Evolutionary conservation across 305 asterid genomes (phyloP).

Genomic region (Fraxinus nigra): DNA sequence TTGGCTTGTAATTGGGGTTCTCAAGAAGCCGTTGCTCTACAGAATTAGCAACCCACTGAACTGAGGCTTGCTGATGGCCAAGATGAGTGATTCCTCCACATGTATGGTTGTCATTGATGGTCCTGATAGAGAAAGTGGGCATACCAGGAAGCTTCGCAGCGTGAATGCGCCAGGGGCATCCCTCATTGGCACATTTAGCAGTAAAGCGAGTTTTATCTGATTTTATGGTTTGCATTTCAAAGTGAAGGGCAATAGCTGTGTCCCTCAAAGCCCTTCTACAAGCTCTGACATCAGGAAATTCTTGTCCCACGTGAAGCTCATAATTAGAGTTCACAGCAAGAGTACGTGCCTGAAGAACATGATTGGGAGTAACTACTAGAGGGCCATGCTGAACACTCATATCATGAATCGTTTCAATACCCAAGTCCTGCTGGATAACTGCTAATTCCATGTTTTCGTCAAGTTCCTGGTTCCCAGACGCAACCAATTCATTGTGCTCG

Average conservation of each 20-base stretch:
- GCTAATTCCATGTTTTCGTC: slow-evolving; percentile 74
- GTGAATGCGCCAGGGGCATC: slow-evolving; percentile 95
- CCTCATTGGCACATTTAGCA: slow-evolving; percentile 87
- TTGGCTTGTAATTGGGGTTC: slow-evolving; percentile 90
- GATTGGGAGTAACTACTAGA: slow-evolving; percentile 51
- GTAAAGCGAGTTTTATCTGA: slow-evolving; percentile 94
- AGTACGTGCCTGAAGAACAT: slow-evolving; percentile 76
- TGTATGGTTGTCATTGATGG: slow-evolving; percentile 71
- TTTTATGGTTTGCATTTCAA: slow-evolving; percentile 88
- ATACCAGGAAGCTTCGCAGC: slow-evolving; percentile 98
- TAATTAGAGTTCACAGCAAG: slow-evolving; percentile 52
- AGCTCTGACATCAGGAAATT: slow-evolving; percentile 85
- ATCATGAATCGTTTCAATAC: slow-evolving; percentile 51
- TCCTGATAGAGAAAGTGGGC: slow-evolving; percentile 86
- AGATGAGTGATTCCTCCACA: slow-evolving; percentile 90
- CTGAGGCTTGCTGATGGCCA: slow-evolving; percentile 99
- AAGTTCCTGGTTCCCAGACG: slow-evolving; percentile 58
- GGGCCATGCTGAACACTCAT: slow-evolving; percentile 46
- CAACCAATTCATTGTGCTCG: slow-evolving; percentile 56
- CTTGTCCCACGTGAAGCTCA: slow-evolving; percentile 93
- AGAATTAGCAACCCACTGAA: slow-evolving; percentile 96
- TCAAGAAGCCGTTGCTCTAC: slow-evolving; percentile 85
- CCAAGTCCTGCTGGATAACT: slow-evolving; percentile 56
- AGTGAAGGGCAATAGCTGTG: slow-evolving; percentile 92
- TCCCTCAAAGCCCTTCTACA: slow-evolving; percentile 90